Conservation (phyloP, 257 asterid genomes). For the Datura wrightii region DNA sequence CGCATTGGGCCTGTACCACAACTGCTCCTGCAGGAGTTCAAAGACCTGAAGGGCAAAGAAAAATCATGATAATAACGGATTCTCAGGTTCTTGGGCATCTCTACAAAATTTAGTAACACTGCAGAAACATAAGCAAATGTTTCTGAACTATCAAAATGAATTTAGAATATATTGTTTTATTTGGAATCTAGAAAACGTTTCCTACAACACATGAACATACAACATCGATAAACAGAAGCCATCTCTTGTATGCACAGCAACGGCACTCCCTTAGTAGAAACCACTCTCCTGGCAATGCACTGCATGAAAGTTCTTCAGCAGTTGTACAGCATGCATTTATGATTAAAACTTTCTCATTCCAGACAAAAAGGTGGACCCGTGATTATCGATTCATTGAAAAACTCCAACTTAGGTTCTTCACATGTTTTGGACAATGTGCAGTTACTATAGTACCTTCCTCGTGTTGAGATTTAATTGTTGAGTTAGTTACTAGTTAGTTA, state of each 20-base stretch:
- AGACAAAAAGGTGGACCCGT: too few species aligned
- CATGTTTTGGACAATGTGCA: too few species aligned
- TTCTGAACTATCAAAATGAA: not conserved
- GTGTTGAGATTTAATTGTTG: too few species aligned
- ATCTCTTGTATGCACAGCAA: not conserved
- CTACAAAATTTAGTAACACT: not conserved
- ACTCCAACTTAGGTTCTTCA: too few species aligned
- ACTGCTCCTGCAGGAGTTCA: constrained; percentile 91
- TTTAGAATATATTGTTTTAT: not conserved
- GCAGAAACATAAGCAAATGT: not conserved
- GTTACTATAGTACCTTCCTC: too few species aligned
- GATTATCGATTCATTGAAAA: too few species aligned
- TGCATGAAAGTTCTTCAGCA: too few species aligned
- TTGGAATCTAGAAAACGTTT: not conserved
- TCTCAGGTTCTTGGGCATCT: not conserved
- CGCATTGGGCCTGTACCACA: constrained; percentile 83
- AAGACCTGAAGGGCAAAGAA: constrained; percentile 60
- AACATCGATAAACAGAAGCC: not conserved
- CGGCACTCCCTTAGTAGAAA: too few species aligned
- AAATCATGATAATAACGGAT: not conserved
- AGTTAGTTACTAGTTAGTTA: too few species aligned
- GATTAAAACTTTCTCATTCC: too few species aligned
- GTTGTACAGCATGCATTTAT: too few species aligned
- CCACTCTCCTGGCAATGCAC: too few species aligned
- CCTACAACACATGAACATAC: not conserved